Base-by-base conservation (phyloP, 345 rosid species). In the Streptanthus diversifolius region DNA sequence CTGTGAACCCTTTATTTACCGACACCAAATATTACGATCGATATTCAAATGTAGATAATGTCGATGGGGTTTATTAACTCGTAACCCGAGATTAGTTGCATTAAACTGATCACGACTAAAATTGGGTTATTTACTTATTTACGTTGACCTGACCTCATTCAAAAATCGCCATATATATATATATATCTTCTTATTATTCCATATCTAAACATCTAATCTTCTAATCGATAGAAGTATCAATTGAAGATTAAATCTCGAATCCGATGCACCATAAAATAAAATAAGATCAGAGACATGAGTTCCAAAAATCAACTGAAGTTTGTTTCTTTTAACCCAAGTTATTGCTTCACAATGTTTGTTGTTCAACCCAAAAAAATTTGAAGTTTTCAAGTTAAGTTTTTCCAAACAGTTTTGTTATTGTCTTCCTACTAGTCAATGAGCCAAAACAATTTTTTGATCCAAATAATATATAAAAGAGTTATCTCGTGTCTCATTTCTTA, bases 401-500 rank as follows among this genome's bases (percentile, higher is more conserved):
- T 48, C 1, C 2, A 54, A 8, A 53, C 3, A 27, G 30, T 14
- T 29, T n/a, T 15, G 37, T n/a, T 54, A 54, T 11, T 53, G 13
- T 32, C 66, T 22, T 24, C 18, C 8, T 60, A 60, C 49, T 3
- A n/a, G 53, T 61, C 66, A 40, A 39, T 60, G 8, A 21, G 8
- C 10, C 11, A 27, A 67, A 21, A 21, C 3, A 7, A 17, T 40
- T 21, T 49, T 8, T 15, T 69, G 19, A 56, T 47, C 37, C 19
- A 45, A 45, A 33, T 21, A n/a, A 10, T 22, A 47, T 17, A 0
- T 29, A 32, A 59, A 17, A 52, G 43, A 11, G 0, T 7, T n/a
- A 1, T 29, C 3, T 49, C 1, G 33, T 63, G 59, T 56, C 54
- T 66, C 49, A 17, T 58, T 74, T 56, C 91, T 85, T 86, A 35